Conservation (phyloP, 805 yeast genomes). For the Wickerhamomyces hampshirensis region DNA sequence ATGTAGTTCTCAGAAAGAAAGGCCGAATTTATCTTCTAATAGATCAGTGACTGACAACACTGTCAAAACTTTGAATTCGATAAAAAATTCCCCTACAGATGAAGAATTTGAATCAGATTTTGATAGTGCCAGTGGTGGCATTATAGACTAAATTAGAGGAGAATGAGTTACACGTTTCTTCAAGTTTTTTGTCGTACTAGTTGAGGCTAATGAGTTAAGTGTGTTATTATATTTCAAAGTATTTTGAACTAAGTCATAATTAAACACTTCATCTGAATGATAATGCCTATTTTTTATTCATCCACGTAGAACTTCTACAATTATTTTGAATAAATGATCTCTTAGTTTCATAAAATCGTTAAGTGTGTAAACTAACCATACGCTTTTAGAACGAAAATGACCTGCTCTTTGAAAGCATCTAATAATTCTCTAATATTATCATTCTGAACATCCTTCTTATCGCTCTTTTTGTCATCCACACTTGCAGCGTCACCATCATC, state of each 20-base stretch:
- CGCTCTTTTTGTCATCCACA: constrained; percentile 2
- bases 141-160: too few relatives aligned
- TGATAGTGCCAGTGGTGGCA: background rate
- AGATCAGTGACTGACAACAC: constrained; percentile 15
- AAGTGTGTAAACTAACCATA: background rate
- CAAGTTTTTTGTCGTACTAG: too few relatives aligned
- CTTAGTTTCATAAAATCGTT: too few relatives aligned
- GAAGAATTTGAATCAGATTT: background rate
- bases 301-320: too few relatives aligned
- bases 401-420: constrained; percentile 4
- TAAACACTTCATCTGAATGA: too few relatives aligned
- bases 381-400: background rate
- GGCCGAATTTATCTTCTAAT: constrained; percentile 6
- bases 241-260: too few relatives aligned
- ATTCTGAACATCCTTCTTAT: too few relatives aligned
- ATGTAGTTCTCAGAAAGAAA: background rate
- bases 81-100: background rate
- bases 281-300: too few relatives aligned
- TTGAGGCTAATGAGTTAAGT: too few relatives aligned
- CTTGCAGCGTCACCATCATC: constrained; percentile 8
- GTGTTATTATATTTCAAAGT: too few relatives aligned
- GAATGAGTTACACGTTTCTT: too few relatives aligned
- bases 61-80: constrained; percentile 9
- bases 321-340: too few relatives aligned
- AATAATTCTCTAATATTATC: constrained; percentile 6